phyloP scores from a whole-genome alignment of 371 early-diverging fungal species.

The Mortierella sp. region DNA sequence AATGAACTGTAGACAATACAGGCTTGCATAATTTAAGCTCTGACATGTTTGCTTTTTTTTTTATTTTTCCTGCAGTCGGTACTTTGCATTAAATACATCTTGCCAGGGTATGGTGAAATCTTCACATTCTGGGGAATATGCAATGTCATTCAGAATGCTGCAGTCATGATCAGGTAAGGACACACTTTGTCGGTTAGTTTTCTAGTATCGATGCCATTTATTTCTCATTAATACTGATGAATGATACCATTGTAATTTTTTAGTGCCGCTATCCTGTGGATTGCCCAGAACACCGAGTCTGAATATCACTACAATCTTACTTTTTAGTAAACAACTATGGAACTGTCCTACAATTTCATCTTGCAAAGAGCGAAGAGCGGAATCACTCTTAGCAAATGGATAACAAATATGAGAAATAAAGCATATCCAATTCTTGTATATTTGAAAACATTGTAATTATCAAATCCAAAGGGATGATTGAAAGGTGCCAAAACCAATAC shows the following conservation, averaged over 20 bases:
- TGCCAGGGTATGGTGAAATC: constrained; percentile 64
- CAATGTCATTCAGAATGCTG: constrained; percentile 70
- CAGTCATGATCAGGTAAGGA: constrained; percentile 76
- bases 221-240: neutral
- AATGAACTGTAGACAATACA: neutral
- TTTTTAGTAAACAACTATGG: constrained; percentile 10
- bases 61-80: constrained; percentile 64
- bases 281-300: constrained; percentile 54
- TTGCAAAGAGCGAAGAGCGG: neutral
- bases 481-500: no score
- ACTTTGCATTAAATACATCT: constrained; percentile 74
- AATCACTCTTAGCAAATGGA: neutral
- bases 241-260: neutral
- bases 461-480: no score
- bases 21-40: neutral
- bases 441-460: no score
- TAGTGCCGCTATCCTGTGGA: constrained; percentile 58
- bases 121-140: constrained; percentile 73
- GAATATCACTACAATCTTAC: constrained; percentile 47
- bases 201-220: neutral
- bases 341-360: neutral
- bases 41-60: neutral
- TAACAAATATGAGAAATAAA: neutral
- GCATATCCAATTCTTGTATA: neutral
- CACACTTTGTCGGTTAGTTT: neutral